Conservation (phyloP, 305 asterid species). For the Fraxinus greggii region DNA sequence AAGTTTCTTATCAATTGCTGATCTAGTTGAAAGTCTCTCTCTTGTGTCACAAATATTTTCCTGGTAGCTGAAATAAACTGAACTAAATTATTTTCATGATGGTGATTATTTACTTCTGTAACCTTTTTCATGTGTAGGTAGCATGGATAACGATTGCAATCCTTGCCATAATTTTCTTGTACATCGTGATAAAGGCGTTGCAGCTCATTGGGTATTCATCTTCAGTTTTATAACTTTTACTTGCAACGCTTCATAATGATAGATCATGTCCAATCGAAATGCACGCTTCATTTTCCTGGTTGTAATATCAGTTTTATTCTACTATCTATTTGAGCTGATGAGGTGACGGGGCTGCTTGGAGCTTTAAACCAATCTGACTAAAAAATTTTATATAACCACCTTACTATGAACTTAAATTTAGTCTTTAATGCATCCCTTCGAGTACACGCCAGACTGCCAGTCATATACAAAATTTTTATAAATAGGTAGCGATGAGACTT, state of each 20-base stretch:
- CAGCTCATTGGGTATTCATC: slow-evolving; percentile 29
- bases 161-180: slow-evolving; percentile 34
- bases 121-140: background rate
- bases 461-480: no score
- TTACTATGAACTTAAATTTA: no score
- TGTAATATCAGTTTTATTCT: background rate
- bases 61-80: background rate
- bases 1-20: background rate
- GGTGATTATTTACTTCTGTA: slow-evolving; percentile 13
- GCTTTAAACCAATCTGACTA: no score
- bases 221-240: background rate
- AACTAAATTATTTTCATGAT: background rate
- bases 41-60: background rate
- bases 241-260: no score
- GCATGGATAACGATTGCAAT: slow-evolving; percentile 20
- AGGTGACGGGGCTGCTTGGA: no score
- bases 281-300: no score
- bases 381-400: no score
- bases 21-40: background rate
- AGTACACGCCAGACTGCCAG: no score
- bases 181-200: slow-evolving; percentile 27
- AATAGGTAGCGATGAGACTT: no score
- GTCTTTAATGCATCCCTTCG: no score
- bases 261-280: no score
- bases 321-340: background rate